phyloP scores from a whole-genome alignment of 306 rosid species.

The Malus sieversii region DNA sequence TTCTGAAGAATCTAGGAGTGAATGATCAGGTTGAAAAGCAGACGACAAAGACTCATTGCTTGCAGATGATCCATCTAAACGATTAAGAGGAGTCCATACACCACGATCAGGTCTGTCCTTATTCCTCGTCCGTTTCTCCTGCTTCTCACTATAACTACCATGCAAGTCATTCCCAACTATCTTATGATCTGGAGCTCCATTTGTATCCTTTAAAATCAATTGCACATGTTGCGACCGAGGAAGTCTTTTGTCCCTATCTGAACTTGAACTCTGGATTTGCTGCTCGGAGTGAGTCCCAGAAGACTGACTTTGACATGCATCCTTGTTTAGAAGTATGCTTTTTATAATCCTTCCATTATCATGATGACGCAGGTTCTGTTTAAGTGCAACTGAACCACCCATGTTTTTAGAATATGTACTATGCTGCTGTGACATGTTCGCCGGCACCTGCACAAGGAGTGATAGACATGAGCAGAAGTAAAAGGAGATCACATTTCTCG shows the following conservation, averaged over 20 bases:
- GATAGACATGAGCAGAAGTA: neutral
- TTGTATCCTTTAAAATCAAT: constrained; percentile 41
- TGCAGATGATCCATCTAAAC: constrained; percentile 34
- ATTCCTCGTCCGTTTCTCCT: constrained; percentile 38
- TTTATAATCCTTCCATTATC: constrained; percentile 50
- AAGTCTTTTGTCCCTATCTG: constrained; percentile 42
- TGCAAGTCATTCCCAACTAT: constrained; percentile 37
- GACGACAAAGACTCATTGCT: constrained; percentile 34
- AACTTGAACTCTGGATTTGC: constrained; percentile 34
- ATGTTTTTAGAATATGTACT: constrained; percentile 26
- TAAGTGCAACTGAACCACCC: constrained; percentile 24
- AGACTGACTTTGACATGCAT: constrained; percentile 43
- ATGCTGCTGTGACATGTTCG: constrained; percentile 27
- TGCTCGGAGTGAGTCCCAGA: constrained; percentile 38
- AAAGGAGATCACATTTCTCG: neutral
- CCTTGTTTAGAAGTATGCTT: constrained; percentile 57
- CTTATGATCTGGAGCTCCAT: constrained; percentile 43
- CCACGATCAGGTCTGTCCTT: constrained; percentile 55
- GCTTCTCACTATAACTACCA: constrained; percentile 36
- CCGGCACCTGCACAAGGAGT: constrained; percentile 31
- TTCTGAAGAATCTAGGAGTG: constrained; percentile 30
- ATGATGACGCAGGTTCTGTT: constrained; percentile 46
- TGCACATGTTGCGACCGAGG: constrained; percentile 46
- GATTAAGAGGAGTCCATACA: constrained; percentile 41
- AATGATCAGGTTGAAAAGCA: constrained; percentile 24